These are phyloP conservation scores for Jaltomata sinuosa DNA, from an alignment of 257 asterid species.

Conservation along the genomic window DNA sequence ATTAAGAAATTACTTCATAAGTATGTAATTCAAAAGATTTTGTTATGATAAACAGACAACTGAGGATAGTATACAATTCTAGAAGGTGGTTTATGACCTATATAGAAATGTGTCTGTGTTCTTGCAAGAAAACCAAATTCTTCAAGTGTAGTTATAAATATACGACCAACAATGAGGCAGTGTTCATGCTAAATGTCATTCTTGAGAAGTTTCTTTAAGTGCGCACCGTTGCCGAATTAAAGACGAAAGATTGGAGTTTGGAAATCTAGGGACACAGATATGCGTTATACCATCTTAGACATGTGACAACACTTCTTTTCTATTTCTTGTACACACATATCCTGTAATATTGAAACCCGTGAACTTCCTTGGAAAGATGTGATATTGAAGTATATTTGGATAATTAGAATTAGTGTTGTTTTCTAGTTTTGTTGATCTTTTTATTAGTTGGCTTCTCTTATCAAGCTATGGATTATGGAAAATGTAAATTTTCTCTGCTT, in stretches of 20 bases:
- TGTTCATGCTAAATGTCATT: not conserved
- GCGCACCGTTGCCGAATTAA: not conserved
- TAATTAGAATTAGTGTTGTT: not conserved
- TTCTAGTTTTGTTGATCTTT: not conserved
- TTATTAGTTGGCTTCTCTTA: not conserved
- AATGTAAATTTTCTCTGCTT: not conserved
- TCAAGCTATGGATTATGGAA: not conserved
- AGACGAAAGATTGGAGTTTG: not conserved
- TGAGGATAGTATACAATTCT: not conserved
- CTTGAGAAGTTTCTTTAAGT: not conserved
- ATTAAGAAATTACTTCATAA: not conserved
- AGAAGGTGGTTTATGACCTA: not conserved
- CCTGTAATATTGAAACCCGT: not conserved
- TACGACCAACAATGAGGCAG: not conserved
- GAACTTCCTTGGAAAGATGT: not conserved
- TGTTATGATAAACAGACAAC: not conserved
- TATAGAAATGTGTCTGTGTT: not conserved
- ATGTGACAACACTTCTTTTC: not conserved
- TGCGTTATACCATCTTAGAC: not conserved
- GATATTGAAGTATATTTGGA: not conserved
- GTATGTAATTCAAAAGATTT: not conserved
- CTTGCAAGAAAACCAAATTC: not conserved
- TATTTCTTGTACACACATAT: not conserved
- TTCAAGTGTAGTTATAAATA: not conserved
- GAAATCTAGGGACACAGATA: not conserved